A percentile compares a stretch with the other conserved stretches of the same genome.
Evolutionary conservation across 2,329 filamentous ascomycete species (phyloP).

Genomic region (Penicillium sp.): DNA sequence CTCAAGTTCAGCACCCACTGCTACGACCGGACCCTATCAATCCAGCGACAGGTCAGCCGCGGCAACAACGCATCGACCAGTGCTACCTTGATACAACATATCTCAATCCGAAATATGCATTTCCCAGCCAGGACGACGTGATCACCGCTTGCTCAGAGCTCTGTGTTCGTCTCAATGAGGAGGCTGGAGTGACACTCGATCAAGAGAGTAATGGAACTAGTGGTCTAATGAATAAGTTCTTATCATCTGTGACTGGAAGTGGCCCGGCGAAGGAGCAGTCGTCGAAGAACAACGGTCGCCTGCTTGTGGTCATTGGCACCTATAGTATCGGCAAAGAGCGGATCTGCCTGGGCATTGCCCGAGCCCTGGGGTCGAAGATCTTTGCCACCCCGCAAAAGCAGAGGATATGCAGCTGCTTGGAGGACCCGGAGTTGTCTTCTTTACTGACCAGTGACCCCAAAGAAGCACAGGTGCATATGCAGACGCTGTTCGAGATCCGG

Average conservation of each 20-base stretch:
- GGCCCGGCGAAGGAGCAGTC: constrained; percentile 23
- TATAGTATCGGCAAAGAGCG: constrained; percentile 98
- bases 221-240: constrained; percentile 60
- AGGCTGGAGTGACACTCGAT: constrained; percentile 55
- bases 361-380: constrained; percentile 80
- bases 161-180: constrained; percentile 70
- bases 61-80: constrained; percentile 83
- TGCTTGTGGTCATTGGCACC: constrained; percentile 90
- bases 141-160: constrained; percentile 82
- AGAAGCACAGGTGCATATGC: constrained; percentile 96
- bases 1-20: constrained; percentile 75
- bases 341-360: constrained; percentile 87
- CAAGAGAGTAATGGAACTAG: constrained; percentile 53
- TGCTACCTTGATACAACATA: constrained; percentile 98
- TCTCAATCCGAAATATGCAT: constrained; percentile 89
- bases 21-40: constrained; percentile 72
- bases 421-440: constrained; percentile 73
- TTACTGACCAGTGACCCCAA: constrained; percentile 74
- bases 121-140: constrained; percentile 83
- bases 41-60: constrained; percentile 62
- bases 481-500: constrained; percentile 87
- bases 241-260: constrained; percentile 45
- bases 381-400: constrained; percentile 80
- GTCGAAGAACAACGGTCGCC: constrained; percentile 54
- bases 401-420: constrained; percentile 75